Percentiles rank a stretch among this genome's conserved stretches.
These are phyloP conservation scores for Cucumis sativus DNA, from an alignment of 306 rosid genomes.

Conservation along the genomic window DNA sequence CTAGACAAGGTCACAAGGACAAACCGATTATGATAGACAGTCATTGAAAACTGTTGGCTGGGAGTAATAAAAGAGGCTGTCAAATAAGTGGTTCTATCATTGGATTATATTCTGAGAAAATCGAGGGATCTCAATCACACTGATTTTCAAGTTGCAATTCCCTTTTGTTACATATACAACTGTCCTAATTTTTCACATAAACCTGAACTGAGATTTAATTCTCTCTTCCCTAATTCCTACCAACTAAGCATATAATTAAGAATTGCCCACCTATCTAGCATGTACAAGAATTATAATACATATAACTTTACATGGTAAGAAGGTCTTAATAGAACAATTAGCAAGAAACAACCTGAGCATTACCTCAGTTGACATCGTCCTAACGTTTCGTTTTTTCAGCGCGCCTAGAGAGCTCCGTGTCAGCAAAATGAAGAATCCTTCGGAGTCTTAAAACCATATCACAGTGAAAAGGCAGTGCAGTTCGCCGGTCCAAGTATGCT, in stretches of 20 bases:
- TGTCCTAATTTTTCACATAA: slow-evolving; percentile 4
- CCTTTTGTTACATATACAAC: slow-evolving; percentile 5
- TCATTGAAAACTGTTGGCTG: not conserved
- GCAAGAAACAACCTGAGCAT: slow-evolving; percentile 6
- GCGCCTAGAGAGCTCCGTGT: slow-evolving; percentile 61
- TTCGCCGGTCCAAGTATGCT: slow-evolving; percentile 73
- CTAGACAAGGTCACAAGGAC: not conserved
- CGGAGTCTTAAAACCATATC: slow-evolving; percentile 95
- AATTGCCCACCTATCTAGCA: slow-evolving; percentile 5
- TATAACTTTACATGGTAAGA: slow-evolving; percentile 7
- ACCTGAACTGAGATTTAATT: slow-evolving; percentile 6
- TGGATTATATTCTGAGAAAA: slow-evolving; percentile 1
- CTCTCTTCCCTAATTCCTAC: slow-evolving; percentile 4
- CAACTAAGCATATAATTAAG: slow-evolving; percentile 2
- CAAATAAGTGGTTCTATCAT: not conserved
- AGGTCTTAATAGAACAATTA: not conserved
- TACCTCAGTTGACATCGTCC: slow-evolving; percentile 12
- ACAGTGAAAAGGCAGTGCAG: slow-evolving; percentile 88
- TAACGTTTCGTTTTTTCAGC: slow-evolving; percentile 47
- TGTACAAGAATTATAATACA: slow-evolving; percentile 10
- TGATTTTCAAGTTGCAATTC: not conserved
- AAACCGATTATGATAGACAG: not conserved
- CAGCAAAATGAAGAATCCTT: slow-evolving; percentile 94
- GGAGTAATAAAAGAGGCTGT: not conserved
- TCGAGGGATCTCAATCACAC: not conserved